Base-by-base conservation (phyloP, 495 filamentous ascomycete genomes). In the Durotheca rogersii region DNA sequence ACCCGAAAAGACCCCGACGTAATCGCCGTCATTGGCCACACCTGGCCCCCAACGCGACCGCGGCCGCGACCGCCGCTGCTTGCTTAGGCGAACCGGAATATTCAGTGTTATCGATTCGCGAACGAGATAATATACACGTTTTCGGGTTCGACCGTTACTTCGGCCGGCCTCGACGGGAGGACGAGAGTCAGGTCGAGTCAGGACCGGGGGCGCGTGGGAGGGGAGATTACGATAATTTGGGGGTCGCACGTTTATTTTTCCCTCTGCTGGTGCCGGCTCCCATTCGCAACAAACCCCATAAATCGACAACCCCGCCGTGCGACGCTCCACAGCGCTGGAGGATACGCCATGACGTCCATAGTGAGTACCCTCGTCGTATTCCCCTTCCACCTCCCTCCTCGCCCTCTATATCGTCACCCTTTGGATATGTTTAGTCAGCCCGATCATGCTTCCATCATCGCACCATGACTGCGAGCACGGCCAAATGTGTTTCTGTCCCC, bases 281-380 rank as follows among this genome's bases (percentile, higher is more conserved):
- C 33, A 36, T 36, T 41, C 11, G 11, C 18, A 11, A 18, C 37
- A 41, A n/a, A n/a, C n/a, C n/a, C n/a, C n/a, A n/a, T n/a, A 46
- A 46, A 46, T 47, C 47, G 17, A 39, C 11, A 50, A 54, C 56
- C 56, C 56, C 56, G 48, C 56, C 29, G 56, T 59, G 41, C 39
- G 27, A 58, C 56, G 35, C 39, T 59, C 56, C 56, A 59, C 56
- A 53, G 29, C 45, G 25, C 32, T 38, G 47, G 17, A 16, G 35
- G 40, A 52, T 52, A 45, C 62, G 52, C 47, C 67, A 73, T 73
- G 71, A 71, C 71, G 65, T 73, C 69, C 56, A 73, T 73, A 66
- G 71, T 73, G 55, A 71, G 71, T 69, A 30, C 48, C 48, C 20
- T 55, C 41, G 25, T 51, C 42, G 19, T 52, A 39, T 27, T 46